Conservation (phyloP, 352 stramenopile species). For the Salisapilia sapeloensis region DNA sequence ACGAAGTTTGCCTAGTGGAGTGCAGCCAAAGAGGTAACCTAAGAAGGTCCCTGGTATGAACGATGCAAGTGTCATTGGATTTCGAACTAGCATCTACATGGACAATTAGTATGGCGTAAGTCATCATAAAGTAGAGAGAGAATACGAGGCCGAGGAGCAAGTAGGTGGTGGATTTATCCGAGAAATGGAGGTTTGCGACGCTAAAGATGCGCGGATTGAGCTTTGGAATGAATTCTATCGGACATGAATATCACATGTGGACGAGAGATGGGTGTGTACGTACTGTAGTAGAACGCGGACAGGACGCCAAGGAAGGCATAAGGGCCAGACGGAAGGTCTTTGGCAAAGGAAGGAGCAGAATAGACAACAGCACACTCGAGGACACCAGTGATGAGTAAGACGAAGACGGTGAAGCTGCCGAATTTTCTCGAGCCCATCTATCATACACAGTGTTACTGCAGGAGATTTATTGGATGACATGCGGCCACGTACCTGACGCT, state of each 20-base stretch:
- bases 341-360: conserved; percentile 16
- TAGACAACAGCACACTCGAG: conserved; percentile 27
- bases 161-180: conserved; percentile 69
- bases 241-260: conserved; percentile 1
- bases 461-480: not conserved
- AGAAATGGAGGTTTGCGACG: conserved; percentile 55
- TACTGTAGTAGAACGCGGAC: conserved; percentile 64
- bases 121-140: not conserved
- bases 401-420: conserved; percentile 50
- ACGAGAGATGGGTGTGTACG: conserved; percentile 3
- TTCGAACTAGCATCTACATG: conserved; percentile 41
- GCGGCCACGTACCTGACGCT: conserved; percentile 23
- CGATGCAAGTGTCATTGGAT: conserved; percentile 27
- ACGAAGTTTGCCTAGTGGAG: conserved; percentile 48
- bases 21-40: conserved; percentile 47
- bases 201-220: conserved; percentile 42
- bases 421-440: conserved; percentile 80
- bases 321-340: conserved; percentile 28
- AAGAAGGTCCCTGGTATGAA: conserved; percentile 45
- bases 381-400: conserved; percentile 24
- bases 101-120: not conserved
- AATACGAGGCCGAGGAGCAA: conserved; percentile 51
- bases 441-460: not conserved
- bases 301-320: conserved; percentile 64
- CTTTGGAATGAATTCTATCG: conserved; percentile 57